phyloP scores from a whole-genome alignment of 2,329 filamentous ascomycete species.

The Diaporthe vexans region DNA sequence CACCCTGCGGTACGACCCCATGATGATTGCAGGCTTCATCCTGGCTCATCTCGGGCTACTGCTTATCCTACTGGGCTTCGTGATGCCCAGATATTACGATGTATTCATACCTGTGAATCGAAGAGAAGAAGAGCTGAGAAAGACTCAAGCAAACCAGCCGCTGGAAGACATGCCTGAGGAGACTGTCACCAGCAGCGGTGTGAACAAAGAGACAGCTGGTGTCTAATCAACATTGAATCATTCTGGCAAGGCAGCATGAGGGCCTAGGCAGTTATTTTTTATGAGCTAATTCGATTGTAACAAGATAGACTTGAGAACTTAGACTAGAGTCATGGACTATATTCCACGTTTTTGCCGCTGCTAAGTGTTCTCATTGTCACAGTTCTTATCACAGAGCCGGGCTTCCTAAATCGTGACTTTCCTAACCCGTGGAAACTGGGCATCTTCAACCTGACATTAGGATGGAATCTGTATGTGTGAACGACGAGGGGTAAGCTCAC shows the following conservation, averaged over 20 bases:
- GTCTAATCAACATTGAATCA: not conserved
- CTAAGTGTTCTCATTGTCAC: not conserved
- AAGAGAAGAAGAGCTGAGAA: conserved; percentile 52
- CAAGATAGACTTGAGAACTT: not conserved
- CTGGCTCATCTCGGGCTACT: conserved; percentile 62
- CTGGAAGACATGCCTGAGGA: conserved; percentile 11
- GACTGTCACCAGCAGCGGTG: not conserved
- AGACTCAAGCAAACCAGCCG: conserved; percentile 24
- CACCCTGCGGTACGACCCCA: conserved; percentile 61
- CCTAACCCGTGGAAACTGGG: not conserved
- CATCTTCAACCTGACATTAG: not conserved
- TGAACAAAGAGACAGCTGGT: conserved; percentile 3
- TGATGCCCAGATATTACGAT: conserved; percentile 68
- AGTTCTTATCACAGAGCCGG: no score
- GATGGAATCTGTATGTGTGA: not conserved
- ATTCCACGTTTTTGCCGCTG: not conserved
- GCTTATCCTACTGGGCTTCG: conserved; percentile 61
- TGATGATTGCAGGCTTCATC: conserved; percentile 64
- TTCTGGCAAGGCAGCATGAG: not conserved
- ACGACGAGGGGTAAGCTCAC: not conserved
- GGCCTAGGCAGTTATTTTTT: not conserved
- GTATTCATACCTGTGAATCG: conserved; percentile 63
- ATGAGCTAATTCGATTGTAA: not conserved
- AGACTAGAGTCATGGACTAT: not conserved
- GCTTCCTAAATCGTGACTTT: not conserved